phyloP scores from a whole-genome alignment of 169 alveolate species.

The Plasmodium adleri region DNA sequence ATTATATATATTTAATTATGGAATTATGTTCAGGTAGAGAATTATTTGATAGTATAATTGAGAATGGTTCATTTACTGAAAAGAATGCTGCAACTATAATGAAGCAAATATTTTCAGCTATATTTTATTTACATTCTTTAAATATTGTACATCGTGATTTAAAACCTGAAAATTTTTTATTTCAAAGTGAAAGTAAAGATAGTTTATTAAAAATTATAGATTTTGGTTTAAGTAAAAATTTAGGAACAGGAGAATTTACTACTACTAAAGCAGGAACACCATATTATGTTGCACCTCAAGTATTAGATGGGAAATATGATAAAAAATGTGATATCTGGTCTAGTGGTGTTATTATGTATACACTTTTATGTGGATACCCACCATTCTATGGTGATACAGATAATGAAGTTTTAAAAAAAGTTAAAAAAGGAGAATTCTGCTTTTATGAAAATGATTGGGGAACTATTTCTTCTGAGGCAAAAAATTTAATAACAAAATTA shows the following conservation, averaged over 20 bases:
- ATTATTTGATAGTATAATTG: constrained; percentile 95
- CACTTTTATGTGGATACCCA: constrained; percentile 85
- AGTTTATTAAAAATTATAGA: constrained; percentile 94
- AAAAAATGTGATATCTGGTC: constrained; percentile 96
- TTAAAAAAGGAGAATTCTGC: constrained; percentile 88
- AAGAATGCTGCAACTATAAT: constrained; percentile 92
- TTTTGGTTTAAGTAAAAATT: constrained; percentile 93
- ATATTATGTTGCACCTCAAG: constrained; percentile 97
- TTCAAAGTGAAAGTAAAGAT: constrained; percentile 87
- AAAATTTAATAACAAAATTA: constrained; percentile 88
- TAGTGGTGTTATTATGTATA: constrained; percentile 92
- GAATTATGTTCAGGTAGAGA: constrained; percentile 97
- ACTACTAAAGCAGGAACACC: constrained; percentile 94
- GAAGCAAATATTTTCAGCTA: constrained; percentile 94
- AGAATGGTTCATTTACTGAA: constrained; percentile 92
- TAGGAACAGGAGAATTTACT: constrained; percentile 88
- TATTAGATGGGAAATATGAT: constrained; percentile 92
- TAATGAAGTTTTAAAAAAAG: constrained; percentile 87
- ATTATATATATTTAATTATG: constrained; percentile 92
- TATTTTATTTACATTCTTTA: constrained; percentile 93
- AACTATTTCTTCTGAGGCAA: constrained; percentile 89
- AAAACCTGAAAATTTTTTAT: constrained; percentile 97
- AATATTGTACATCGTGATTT: constrained; percentile 96
- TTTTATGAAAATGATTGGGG: constrained; percentile 93
- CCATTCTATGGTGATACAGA: constrained; percentile 92